These are phyloP conservation scores for Hamigera avellanea DNA, from an alignment of 495 filamentous ascomycete genomes.

Conservation along the genomic window DNA sequence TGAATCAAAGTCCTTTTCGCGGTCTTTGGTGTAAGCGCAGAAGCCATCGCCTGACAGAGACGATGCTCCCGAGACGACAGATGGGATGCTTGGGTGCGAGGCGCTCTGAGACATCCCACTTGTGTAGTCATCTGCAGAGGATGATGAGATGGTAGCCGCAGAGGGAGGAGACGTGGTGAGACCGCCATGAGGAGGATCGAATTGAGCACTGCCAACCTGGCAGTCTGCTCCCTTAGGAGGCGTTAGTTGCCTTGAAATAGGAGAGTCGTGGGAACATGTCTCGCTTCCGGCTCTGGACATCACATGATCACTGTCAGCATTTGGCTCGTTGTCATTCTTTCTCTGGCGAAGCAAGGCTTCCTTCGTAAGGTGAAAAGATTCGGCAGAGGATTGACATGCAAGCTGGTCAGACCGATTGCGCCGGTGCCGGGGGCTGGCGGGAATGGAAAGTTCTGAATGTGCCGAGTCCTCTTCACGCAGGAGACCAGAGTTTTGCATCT, in stretches of 20 bases:
- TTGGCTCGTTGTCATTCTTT: slow-evolving; percentile 20
- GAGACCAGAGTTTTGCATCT: slow-evolving; percentile 38
- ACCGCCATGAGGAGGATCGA: slow-evolving; percentile 34
- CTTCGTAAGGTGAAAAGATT: slow-evolving; percentile 33
- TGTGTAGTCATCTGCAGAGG: slow-evolving; percentile 39
- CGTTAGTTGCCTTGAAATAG: slow-evolving; percentile 8
- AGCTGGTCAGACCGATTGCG: slow-evolving; percentile 30
- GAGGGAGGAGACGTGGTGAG: slow-evolving; percentile 44
- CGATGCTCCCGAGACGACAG: slow-evolving; percentile 67
- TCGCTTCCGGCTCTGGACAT: slow-evolving; percentile 13
- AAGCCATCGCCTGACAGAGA: slow-evolving; percentile 51
- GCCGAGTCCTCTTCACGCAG: slow-evolving; percentile 20
- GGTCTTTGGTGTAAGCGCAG: slow-evolving; percentile 12
- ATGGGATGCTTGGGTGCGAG: slow-evolving; percentile 66
- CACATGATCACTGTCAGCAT: slow-evolving; percentile 11
- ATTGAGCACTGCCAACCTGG: slow-evolving; percentile 22
- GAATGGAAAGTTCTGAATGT: slow-evolving; percentile 8
- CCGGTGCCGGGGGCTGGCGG: slow-evolving; percentile 14
- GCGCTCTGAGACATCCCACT: slow-evolving; percentile 51
- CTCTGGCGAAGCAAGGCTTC: slow-evolving; percentile 28
- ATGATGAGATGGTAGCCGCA: slow-evolving; percentile 38
- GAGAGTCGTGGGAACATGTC: slow-evolving; percentile 15
- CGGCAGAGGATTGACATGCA: slow-evolving; percentile 23
- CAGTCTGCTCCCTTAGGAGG: slow-evolving; percentile 39
- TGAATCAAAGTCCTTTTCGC: slow-evolving; percentile 16